A percentile compares a stretch with the other conserved stretches of the same genome.
Conservation (phyloP, 345 rosid species). For the Brassica juncea region DNA sequence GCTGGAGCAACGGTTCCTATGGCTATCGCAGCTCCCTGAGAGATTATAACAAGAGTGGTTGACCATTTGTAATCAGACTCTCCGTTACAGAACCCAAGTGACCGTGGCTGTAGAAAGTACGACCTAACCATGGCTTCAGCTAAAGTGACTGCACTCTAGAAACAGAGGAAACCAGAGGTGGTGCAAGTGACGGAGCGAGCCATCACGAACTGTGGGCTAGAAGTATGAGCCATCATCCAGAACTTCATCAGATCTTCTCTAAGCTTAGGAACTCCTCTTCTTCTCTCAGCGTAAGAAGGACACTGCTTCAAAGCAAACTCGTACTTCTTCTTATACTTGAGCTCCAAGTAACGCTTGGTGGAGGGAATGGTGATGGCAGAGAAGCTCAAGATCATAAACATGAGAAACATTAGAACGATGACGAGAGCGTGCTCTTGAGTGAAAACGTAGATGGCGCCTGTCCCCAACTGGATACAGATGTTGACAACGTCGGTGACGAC, state of each 20-base stretch:
- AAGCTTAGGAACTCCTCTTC: slow-evolving; percentile 42
- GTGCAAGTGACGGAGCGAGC: slow-evolving; percentile 78
- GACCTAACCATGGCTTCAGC: slow-evolving; percentile 71
- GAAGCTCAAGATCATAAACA: slow-evolving; percentile 58
- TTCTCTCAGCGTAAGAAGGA: slow-evolving; percentile 31
- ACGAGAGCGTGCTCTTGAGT: slow-evolving; percentile 62
- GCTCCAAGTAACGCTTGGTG: slow-evolving; percentile 53
- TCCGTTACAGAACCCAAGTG: slow-evolving; percentile 66
- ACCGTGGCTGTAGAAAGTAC: slow-evolving; percentile 49
- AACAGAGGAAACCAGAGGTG: slow-evolving; percentile 80
- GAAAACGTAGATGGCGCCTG: slow-evolving; percentile 70
- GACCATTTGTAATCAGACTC: slow-evolving; percentile 89
- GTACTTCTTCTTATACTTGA: slow-evolving; percentile 59
- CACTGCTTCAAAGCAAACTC: slow-evolving; percentile 55
- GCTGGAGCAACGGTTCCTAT: slow-evolving; percentile 75
- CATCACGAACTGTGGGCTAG: slow-evolving; percentile 82
- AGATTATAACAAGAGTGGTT: slow-evolving; percentile 47
- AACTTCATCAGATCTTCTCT: slow-evolving; percentile 62
- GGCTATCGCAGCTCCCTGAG: slow-evolving; percentile 64
- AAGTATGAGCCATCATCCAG: slow-evolving; percentile 92
- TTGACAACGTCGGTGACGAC: slow-evolving; percentile 69
- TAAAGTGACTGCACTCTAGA: slow-evolving; percentile 54
- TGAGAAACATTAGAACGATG: slow-evolving; percentile 59
- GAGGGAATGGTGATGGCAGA: slow-evolving; percentile 61
- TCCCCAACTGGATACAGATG: slow-evolving; percentile 69